phyloP scores from a whole-genome alignment of 495 filamentous ascomycete genomes.

The Trichoderma parareesei region DNA sequence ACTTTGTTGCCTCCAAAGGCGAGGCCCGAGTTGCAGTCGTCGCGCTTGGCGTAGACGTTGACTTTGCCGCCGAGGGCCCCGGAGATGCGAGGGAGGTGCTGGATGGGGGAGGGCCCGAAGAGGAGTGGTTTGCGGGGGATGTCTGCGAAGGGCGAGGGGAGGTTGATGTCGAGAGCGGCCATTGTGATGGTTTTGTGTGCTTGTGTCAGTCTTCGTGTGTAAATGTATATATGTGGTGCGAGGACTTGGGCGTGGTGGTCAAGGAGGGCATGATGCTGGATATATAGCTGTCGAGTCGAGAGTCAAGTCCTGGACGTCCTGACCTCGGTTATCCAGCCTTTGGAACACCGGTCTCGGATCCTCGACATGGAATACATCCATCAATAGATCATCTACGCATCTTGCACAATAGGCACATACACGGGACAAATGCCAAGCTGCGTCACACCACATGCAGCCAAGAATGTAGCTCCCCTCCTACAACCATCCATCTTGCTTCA shows the following conservation, averaged over 20 bases:
- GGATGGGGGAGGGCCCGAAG: conserved; percentile 53
- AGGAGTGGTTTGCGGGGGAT: conserved; percentile 48
- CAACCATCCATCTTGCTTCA: not conserved
- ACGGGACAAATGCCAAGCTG: not conserved
- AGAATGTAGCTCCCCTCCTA: not conserved
- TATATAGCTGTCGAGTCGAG: not conserved
- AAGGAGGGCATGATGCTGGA: not conserved
- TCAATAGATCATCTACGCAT: not conserved
- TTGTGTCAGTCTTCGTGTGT: too few species aligned
- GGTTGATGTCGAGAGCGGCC: conserved; percentile 22
- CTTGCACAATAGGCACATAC: not conserved
- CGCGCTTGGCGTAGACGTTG: conserved; percentile 53
- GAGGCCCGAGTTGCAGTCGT: conserved; percentile 54
- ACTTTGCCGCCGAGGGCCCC: conserved; percentile 45
- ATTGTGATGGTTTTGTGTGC: conserved; percentile 12
- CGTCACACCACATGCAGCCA: not conserved
- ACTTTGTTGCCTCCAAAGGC: conserved; percentile 62
- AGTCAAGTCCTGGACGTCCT: not conserved
- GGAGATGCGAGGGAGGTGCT: conserved; percentile 50
- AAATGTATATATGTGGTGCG: too few species aligned
- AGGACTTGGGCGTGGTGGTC: too few species aligned
- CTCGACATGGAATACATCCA: not conserved
- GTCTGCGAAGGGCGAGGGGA: conserved; percentile 49
- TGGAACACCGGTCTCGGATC: not conserved
- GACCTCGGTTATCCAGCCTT: not conserved